Evolutionary conservation across 2,329 filamentous ascomycete genomes (phyloP), one percentile per base, ranked within the genome.

Genomic region (Phialophora verrucosa): DNA sequence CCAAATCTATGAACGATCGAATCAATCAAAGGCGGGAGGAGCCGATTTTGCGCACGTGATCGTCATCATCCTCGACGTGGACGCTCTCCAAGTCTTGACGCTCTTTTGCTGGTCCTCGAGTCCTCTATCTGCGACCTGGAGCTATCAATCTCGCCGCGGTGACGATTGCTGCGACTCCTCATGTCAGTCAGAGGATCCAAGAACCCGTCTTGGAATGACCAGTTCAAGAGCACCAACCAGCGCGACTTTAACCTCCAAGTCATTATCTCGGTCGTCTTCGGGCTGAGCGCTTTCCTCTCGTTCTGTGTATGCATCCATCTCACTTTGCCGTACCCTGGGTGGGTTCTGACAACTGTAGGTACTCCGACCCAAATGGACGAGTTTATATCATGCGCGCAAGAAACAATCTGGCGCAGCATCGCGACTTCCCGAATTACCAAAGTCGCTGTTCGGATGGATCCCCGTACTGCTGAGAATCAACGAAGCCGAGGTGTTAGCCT

Each of bases 391-490:
- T 35, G 95, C 95, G 55, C 88, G 95, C 65, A 95, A 93, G 79
- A 89, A 89, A 73, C 89, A 91, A 70, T 87, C 87, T 72, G 83
- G 89, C 75, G 83, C 84, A n/a, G 85, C 85, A 17, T 84, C 84
- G 1, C 77, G 84, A 32, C 83, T 98, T 23, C 96, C 95, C 6
- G 84, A 90, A 38, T 85, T 99, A 10, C 91, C 94, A 20, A 87
- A 93, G 75, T 90, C 87, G 54, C 88, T 96, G 75, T 91, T 98
- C 72, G 94, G 94, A 74, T 99, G 95, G 95, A 95, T 99, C 55
- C 88, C 93, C 1, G 88, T 89, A 2, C 81, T 99, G 49, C 95
- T 93, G 81, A 87, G 81, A 71, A 91, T 99, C 68, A 92, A 89
- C 1, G 93, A 98, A 71, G 89, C 96, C 75, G 91, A 98, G 78